These are phyloP conservation scores for Carex cristatella DNA, from an alignment of 176 grass and related monocot species.

Conservation along the genomic window DNA sequence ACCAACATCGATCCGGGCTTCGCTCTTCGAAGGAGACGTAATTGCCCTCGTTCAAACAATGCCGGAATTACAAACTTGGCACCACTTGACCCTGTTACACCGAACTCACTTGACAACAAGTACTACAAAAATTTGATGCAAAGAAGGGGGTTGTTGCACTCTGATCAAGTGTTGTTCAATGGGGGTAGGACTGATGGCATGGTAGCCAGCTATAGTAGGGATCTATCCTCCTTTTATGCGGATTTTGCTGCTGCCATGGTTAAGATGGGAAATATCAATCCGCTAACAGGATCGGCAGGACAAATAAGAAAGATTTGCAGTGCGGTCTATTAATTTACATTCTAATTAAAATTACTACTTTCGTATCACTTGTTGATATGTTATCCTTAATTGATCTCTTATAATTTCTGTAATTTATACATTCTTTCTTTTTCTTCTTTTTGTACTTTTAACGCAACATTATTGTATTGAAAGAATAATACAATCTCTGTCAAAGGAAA, in stretches of 20 bases:
- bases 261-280: slow-evolving; percentile 38
- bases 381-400: not conserved
- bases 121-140: slow-evolving; percentile 55
- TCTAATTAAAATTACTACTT: not conserved
- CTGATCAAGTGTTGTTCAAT: slow-evolving; percentile 56
- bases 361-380: not conserved
- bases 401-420: not conserved
- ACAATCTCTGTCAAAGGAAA: too few relatives aligned
- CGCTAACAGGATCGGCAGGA: slow-evolving; percentile 21
- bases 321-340: slow-evolving; percentile 11
- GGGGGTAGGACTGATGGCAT: slow-evolving; percentile 25
- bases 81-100: slow-evolving; percentile 33
- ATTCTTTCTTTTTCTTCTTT: too few relatives aligned
- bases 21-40: not conserved
- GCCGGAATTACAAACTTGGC: slow-evolving; percentile 20
- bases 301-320: slow-evolving; percentile 40
- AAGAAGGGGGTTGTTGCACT: slow-evolving; percentile 44
- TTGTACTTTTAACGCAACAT: too few relatives aligned
- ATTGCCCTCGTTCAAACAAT: slow-evolving; percentile 4
- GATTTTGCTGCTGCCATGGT: slow-evolving; percentile 50
- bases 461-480: too few relatives aligned
- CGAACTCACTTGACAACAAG: slow-evolving; percentile 41
- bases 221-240: slow-evolving; percentile 17
- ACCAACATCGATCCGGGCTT: slow-evolving; percentile 32
- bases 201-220: not conserved